phyloP scores from a whole-genome alignment of 2,329 filamentous ascomycete genomes.

The Neonectria sp. region DNA sequence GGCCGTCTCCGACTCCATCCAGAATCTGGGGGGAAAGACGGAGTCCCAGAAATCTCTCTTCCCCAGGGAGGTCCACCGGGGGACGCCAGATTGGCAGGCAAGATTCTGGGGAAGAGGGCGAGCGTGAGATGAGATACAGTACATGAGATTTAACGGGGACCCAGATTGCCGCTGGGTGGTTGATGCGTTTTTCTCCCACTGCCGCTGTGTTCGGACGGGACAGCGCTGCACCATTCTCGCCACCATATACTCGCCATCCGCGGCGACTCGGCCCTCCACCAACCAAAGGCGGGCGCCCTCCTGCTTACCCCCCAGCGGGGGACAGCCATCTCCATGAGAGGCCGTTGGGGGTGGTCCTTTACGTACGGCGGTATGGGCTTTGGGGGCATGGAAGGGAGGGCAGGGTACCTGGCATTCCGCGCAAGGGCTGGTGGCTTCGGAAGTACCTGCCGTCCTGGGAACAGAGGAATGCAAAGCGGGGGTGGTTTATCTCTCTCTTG shows the following conservation, averaged over 20 bases:
- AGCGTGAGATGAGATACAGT: constrained; percentile 18
- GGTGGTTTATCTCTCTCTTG: not conserved
- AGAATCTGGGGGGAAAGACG: constrained; percentile 18
- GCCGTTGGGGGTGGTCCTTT: constrained; percentile 12
- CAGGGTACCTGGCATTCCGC: constrained; percentile 4
- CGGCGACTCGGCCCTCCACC: not conserved
- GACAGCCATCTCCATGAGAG: not conserved
- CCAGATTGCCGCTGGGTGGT: not conserved
- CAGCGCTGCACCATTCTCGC: too few species aligned
- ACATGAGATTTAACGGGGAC: constrained; percentile 6
- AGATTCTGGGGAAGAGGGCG: constrained; percentile 22
- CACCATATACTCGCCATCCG: not conserved
- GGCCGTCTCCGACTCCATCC: constrained; percentile 21
- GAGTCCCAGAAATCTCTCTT: constrained; percentile 24
- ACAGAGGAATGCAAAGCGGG: constrained; percentile 4
- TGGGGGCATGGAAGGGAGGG: too few species aligned
- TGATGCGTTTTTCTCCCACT: not conserved
- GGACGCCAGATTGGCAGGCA: constrained; percentile 27
- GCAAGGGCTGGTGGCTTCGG: not conserved
- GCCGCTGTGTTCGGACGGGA: not conserved
- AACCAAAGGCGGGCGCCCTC: not conserved
- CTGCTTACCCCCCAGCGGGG: constrained; percentile 32
- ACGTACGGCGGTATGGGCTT: not conserved
- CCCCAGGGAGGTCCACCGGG: constrained; percentile 25
- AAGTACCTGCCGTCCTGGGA: constrained; percentile 13